Evolutionary conservation across 495 filamentous ascomycete genomes (phyloP).

Genomic region (Trypethelium eluteriae): DNA sequence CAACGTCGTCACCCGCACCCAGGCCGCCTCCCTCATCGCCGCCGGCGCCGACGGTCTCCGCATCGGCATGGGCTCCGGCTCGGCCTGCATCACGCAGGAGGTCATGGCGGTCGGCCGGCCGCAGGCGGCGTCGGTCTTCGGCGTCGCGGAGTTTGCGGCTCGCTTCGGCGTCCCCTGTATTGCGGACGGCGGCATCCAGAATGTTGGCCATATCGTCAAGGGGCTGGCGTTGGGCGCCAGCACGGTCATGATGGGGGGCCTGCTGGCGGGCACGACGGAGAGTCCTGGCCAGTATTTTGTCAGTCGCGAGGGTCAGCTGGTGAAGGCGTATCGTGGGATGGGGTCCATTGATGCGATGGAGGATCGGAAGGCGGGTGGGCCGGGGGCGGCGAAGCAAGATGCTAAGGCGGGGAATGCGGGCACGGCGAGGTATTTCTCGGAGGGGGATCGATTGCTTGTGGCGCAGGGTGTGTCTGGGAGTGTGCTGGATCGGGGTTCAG

Average conservation of each 20-base stretch:
- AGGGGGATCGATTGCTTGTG: slow-evolving; percentile 87
- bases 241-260: slow-evolving; percentile 98
- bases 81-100: slow-evolving; percentile 98
- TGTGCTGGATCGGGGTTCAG: slow-evolving; percentile 65
- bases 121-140: slow-evolving; percentile 86
- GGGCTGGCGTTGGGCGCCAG: slow-evolving; percentile 88
- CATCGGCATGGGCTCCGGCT: slow-evolving; percentile 98
- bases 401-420: slow-evolving; percentile 73
- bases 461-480: slow-evolving; percentile 87
- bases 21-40: slow-evolving; percentile 85
- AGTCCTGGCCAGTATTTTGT: slow-evolving; percentile 96
- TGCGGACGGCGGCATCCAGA: slow-evolving; percentile 95
- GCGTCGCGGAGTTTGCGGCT: slow-evolving; percentile 77
- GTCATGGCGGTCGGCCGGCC: slow-evolving; percentile 98
- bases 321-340: slow-evolving; percentile 99
- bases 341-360: slow-evolving; percentile 99
- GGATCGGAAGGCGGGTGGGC: slow-evolving; percentile 76
- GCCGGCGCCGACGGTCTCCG: slow-evolving; percentile 93
- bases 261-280: slow-evolving; percentile 94
- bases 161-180: slow-evolving; percentile 96
- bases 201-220: slow-evolving; percentile 98
- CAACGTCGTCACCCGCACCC: slow-evolving; percentile 94
- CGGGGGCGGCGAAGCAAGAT: slow-evolving; percentile 47
- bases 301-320: slow-evolving; percentile 86
- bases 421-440: slow-evolving; percentile 96